Base-by-base conservation (phyloP, 345 rosid species). In the Gossypium australe region DNA sequence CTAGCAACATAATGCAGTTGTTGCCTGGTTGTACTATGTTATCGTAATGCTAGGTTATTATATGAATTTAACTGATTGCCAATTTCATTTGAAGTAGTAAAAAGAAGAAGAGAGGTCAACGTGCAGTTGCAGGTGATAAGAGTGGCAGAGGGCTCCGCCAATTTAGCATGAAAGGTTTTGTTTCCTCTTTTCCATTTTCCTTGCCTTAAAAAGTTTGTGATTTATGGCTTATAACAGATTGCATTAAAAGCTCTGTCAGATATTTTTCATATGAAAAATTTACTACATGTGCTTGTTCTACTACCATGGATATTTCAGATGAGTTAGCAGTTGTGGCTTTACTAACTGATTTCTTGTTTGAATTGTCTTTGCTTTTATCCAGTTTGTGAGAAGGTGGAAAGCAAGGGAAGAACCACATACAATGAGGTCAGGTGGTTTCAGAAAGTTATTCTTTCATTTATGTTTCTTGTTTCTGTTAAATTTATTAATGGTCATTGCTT, bases 371-470 rank as follows among this genome's bases (percentile, higher is more conserved):
- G 79, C 34, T 75, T 78, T 57, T 72, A 41, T 79, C 48, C 84
- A 95, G 99, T 95, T 77, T 95, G 99, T 67, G 99, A 93, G 76
- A 95, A 95, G 80, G 99, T 95, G 76, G 98, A 95, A 88, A 91
- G 94, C 91, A 95, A 92, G 79, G 99, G 97, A 79, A 88, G 97
- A 78, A 95, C 99, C 18, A 93, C 99, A 73, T 95, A 95, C 80
- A 95, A 95, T 71, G 99, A 95, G 97, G 99, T 94, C 78, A 78
- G 82, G 18, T 75, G 84, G 75, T 82, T 83, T 82, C 79, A 77
- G 73, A 51, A 20, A 65, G 73, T 71, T 76, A 41, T 64, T 78
- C 18, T 66, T 67, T 63, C 7, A 10, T 20, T 22, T 22, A 8
- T 79, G 34, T 61, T 66, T 7, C n/a, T 59, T 73, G 16, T 56